These are phyloP conservation scores for Globisporangium splendens DNA, from an alignment of 352 stramenopile species.

Conservation along the genomic window DNA sequence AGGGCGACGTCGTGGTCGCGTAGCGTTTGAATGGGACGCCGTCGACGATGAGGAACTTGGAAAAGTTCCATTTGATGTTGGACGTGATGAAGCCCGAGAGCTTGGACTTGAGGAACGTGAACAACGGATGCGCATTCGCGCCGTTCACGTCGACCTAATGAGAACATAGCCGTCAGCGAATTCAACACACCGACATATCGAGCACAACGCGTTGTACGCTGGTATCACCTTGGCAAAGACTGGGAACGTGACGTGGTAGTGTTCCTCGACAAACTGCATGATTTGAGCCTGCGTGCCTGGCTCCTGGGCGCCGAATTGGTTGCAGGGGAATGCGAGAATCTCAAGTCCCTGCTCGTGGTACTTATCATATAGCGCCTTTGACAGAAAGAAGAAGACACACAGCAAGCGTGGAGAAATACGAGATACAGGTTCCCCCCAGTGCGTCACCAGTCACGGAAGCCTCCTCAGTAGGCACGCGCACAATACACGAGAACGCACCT, in stretches of 20 bases:
- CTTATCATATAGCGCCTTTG: constrained; percentile 67
- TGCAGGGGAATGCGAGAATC: constrained; percentile 94
- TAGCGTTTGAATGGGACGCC: constrained; percentile 71
- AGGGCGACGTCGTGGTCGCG: constrained; percentile 56
- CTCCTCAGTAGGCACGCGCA: not conserved
- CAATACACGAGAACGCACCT: constrained; percentile 20
- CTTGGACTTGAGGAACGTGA: constrained; percentile 86
- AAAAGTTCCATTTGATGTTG: constrained; percentile 89
- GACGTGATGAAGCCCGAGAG: constrained; percentile 61
- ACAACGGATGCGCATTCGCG: constrained; percentile 78
- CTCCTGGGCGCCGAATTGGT: constrained; percentile 95
- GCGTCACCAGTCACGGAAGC: not conserved
- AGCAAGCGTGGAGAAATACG: too few species aligned
- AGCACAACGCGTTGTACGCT: too few species aligned
- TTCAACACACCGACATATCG: not conserved
- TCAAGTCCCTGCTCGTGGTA: constrained; percentile 70
- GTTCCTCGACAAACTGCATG: constrained; percentile 66
- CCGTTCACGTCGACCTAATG: constrained; percentile 94
- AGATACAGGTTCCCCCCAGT: too few species aligned
- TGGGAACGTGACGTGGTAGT: constrained; percentile 78
- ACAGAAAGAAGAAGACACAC: constrained; percentile 3
- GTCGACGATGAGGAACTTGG: constrained; percentile 83
- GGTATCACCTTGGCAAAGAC: constrained; percentile 77
- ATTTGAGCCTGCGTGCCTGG: constrained; percentile 65
- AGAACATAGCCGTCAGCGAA: not conserved